phyloP scores from a whole-genome alignment of 768 basidiomycete species.

The Phlebiopsis flavidoalba region DNA sequence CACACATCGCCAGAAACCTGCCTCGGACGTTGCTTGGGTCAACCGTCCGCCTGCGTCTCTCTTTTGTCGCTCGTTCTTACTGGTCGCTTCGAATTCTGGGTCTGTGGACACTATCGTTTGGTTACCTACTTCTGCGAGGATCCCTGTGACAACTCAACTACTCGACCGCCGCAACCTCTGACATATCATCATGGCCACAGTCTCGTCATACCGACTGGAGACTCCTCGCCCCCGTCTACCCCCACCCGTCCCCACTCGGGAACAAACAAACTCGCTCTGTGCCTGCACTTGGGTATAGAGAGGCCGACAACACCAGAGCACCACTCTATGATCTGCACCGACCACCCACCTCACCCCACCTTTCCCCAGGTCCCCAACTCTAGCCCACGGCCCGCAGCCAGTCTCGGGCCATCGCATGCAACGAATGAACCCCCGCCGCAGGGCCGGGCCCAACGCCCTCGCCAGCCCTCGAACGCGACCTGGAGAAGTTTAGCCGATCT shows the following conservation, averaged over 20 bases:
- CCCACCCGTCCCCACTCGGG: conserved; percentile 47
- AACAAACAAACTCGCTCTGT: conserved; percentile 43
- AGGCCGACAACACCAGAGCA: conserved; percentile 45
- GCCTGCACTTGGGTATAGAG: conserved; percentile 30
- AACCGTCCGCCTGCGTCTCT: not conserved
- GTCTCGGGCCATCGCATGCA: conserved; percentile 43
- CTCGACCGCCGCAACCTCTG: not conserved
- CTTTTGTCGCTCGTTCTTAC: conserved; percentile 9
- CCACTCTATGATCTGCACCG: conserved; percentile 77
- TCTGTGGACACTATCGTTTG: conserved; percentile 6
- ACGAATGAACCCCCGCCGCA: conserved; percentile 54
- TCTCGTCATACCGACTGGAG: conserved; percentile 61
- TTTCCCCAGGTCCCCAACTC: conserved; percentile 46
- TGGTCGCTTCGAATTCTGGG: not conserved
- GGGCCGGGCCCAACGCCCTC: conserved; percentile 64
- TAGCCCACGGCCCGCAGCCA: conserved; percentile 52
- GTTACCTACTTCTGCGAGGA: not conserved
- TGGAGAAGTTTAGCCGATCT: conserved; percentile 75
- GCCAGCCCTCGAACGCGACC: conserved; percentile 57
- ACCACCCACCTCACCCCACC: conserved; percentile 48
- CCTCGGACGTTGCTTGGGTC: conserved; percentile 10
- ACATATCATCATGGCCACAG: conserved; percentile 1
- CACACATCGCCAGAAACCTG: not conserved
- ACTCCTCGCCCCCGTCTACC: conserved; percentile 58
- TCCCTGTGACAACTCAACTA: not conserved